Evolutionary conservation across 495 filamentous ascomycete genomes (phyloP).

Genomic region (Aspergillus nidulans): DNA sequence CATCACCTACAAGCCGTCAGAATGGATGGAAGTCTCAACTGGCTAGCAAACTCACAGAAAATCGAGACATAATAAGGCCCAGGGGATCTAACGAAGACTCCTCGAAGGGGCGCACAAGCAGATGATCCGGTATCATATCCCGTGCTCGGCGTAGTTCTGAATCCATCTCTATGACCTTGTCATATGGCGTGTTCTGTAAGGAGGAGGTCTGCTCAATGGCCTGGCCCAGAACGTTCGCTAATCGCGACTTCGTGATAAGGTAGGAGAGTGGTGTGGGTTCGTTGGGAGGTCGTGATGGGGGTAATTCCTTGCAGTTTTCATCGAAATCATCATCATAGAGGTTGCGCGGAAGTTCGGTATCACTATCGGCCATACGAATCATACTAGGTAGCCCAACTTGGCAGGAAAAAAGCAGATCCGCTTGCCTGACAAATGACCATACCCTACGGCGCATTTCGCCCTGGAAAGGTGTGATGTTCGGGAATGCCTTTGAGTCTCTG

Average conservation of each 20-base stretch:
- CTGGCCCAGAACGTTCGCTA: constrained; percentile 58
- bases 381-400: constrained; percentile 88
- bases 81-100: constrained; percentile 71
- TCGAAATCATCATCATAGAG: constrained; percentile 92
- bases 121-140: constrained; percentile 69
- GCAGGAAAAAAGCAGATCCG: constrained; percentile 85
- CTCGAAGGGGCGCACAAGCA: constrained; percentile 72
- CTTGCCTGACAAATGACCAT: constrained; percentile 78
- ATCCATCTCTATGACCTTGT: constrained; percentile 81
- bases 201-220: constrained; percentile 52
- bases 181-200: constrained; percentile 57
- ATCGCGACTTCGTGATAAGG: constrained; percentile 74
- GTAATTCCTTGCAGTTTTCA: constrained; percentile 70
- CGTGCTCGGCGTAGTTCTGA: constrained; percentile 67
- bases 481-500: constrained; percentile 79
- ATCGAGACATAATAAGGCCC: constrained; percentile 79
- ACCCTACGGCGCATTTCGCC: constrained; percentile 87
- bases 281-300: constrained; percentile 63
- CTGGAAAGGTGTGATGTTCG: constrained; percentile 78
- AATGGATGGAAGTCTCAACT: not conserved
- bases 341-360: constrained; percentile 83
- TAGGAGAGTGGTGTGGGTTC: constrained; percentile 86
- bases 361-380: constrained; percentile 76
- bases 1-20: constrained; percentile 49
- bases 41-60: constrained; percentile 43